Evolutionary conservation across 1,139 yeast species (phyloP).

Genomic region (Candida smagusa): DNA sequence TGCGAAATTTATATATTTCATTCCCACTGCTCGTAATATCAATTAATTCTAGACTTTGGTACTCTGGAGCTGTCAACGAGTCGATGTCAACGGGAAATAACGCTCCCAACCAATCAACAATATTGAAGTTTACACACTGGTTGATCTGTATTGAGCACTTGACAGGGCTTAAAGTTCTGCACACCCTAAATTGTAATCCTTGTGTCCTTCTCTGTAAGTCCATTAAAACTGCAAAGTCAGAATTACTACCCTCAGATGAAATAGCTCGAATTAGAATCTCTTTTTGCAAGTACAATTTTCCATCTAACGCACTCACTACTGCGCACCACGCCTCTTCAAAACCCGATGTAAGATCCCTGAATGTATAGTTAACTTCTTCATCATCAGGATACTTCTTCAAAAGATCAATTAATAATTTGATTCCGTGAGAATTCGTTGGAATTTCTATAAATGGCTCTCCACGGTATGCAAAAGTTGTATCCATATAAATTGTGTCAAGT

Average conservation of each 20-base stretch:
- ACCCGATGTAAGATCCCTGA: conserved; percentile 45
- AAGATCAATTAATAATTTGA: conserved; percentile 29
- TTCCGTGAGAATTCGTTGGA: conserved; percentile 41
- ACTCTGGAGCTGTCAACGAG: conserved; percentile 15
- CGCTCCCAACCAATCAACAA: conserved; percentile 30
- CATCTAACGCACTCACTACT: conserved; percentile 29
- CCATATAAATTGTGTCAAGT: conserved; percentile 51
- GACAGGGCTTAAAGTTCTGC: not conserved
- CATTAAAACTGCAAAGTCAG: conserved; percentile 17
- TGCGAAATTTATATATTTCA: conserved; percentile 19
- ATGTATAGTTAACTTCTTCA: conserved; percentile 36
- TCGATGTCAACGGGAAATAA: conserved; percentile 24
- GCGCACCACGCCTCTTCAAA: conserved; percentile 56
- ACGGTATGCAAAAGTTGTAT: conserved; percentile 53
- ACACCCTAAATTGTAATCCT: conserved; percentile 1
- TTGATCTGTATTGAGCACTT: conserved; percentile 23
- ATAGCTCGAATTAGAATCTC: conserved; percentile 20
- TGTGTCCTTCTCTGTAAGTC: not conserved
- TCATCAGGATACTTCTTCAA: conserved; percentile 45
- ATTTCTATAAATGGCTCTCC: conserved; percentile 49
- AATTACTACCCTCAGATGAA: conserved; percentile 3
- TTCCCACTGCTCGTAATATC: conserved; percentile 23
- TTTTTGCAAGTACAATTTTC: conserved; percentile 30
- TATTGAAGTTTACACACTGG: conserved; percentile 42
- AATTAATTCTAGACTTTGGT: conserved; percentile 12